Percentiles rank a stretch among this genome's conserved stretches.
Evolutionary conservation across 345 rosid genomes (phyloP).

Genomic region (Microthlaspi erraticum): DNA sequence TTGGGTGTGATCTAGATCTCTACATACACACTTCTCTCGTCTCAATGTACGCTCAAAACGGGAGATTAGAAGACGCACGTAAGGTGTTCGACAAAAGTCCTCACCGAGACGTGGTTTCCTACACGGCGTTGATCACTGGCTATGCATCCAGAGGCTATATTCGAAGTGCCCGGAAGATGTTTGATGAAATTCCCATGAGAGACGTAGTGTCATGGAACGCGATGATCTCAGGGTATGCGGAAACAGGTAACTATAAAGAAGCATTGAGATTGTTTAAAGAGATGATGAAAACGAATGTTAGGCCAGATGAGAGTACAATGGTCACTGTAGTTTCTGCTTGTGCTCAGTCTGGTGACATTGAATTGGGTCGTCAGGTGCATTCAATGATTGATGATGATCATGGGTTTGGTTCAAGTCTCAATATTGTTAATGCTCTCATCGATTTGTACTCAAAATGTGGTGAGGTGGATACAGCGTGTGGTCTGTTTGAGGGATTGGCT

Average conservation of each 20-base stretch:
- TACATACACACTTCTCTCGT: constrained; percentile 72
- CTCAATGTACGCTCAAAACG: constrained; percentile 58
- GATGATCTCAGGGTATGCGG: constrained; percentile 48
- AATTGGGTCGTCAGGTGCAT: constrained; percentile 58
- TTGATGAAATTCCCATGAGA: constrained; percentile 64
- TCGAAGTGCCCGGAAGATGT: constrained; percentile 52
- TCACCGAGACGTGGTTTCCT: constrained; percentile 62
- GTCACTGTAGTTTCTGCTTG: constrained; percentile 72
- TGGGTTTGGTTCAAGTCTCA: constrained; percentile 52
- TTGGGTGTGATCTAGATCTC: constrained; percentile 56
- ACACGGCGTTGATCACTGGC: constrained; percentile 63
- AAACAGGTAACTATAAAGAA: constrained; percentile 52
- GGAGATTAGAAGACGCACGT: constrained; percentile 43
- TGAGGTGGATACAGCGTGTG: constrained; percentile 48
- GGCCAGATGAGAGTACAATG: constrained; percentile 66
- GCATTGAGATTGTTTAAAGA: constrained; percentile 59
- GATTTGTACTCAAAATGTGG: constrained; percentile 76
- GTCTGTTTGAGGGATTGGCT: constrained; percentile 51
- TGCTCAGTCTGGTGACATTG: constrained; percentile 60
- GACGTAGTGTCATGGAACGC: constrained; percentile 50
- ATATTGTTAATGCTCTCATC: constrained; percentile 62
- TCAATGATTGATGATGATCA: constrained; percentile 54
- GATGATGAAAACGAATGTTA: constrained; percentile 51
- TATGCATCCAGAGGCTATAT: constrained; percentile 48
- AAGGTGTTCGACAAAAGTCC: constrained; percentile 60